Conservation (phyloP, 257 asterid genomes). For the Lavandula angustifolia region DNA sequence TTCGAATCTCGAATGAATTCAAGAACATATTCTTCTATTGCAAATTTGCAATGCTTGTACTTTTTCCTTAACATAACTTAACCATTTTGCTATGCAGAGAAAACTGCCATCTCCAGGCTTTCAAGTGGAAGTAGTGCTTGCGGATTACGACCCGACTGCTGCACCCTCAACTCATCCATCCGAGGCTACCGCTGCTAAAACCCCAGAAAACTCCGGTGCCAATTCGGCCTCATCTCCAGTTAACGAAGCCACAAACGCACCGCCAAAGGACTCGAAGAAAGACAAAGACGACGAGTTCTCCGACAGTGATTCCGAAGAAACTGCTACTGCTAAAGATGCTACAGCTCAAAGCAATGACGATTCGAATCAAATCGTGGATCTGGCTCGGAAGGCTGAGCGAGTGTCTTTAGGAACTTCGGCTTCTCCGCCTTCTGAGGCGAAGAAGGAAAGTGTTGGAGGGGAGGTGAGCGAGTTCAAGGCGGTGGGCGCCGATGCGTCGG, state of each 20-base stretch:
- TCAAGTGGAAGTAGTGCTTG: constrained; percentile 90
- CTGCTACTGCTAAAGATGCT: constrained; percentile 31
- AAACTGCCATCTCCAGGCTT: constrained; percentile 97
- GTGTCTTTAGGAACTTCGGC: constrained; percentile 37
- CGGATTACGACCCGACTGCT: constrained; percentile 57
- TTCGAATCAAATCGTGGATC: constrained; percentile 41
- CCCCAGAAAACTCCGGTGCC: constrained; percentile 42
- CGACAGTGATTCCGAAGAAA: constrained; percentile 46
- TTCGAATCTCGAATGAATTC: not conserved
- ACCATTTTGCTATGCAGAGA: constrained; percentile 52
- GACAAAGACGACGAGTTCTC: constrained; percentile 69
- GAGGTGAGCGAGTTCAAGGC: constrained; percentile 85
- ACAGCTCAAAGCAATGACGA: constrained; percentile 34
- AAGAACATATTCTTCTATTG: not conserved
- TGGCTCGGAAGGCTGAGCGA: constrained; percentile 54
- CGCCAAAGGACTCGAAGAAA: constrained; percentile 39
- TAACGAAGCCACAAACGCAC: constrained; percentile 43
- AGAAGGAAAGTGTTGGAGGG: constrained; percentile 48
- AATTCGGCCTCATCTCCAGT: constrained; percentile 37
- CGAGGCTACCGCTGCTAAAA: constrained; percentile 37
- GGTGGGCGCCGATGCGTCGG: constrained; percentile 96
- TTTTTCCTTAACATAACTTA: too few species aligned
- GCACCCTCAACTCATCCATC: constrained; percentile 45
- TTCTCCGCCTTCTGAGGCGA: constrained; percentile 41
- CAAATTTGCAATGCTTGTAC: too few species aligned